Evolutionary conservation across 306 rosid species (phyloP).

Genomic region (Acacia acuminata): DNA sequence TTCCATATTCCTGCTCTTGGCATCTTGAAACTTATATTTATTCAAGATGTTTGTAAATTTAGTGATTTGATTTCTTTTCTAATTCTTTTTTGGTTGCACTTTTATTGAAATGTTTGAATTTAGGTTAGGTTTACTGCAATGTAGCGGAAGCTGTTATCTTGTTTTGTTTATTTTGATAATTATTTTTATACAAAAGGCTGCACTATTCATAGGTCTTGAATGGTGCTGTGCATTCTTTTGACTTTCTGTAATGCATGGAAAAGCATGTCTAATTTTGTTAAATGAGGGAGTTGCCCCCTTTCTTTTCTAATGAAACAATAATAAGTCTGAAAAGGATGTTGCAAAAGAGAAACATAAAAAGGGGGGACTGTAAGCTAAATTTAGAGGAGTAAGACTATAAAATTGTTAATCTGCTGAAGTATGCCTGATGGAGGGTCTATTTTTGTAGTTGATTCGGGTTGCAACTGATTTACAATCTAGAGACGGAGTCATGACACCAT

Average conservation of each 20-base stretch:
- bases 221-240: neutral
- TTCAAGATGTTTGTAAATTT: neutral
- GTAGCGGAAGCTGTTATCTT: conserved; percentile 4
- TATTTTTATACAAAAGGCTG: neutral
- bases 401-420: conserved; percentile 12
- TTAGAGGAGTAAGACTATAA: conserved; percentile 5
- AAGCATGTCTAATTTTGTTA: neutral
- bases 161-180: conserved; percentile 9
- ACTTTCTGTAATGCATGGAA: neutral
- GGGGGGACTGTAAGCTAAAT: conserved; percentile 1
- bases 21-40: neutral
- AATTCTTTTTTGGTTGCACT: neutral
- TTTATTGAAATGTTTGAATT: conserved; percentile 8
- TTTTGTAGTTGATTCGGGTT: conserved; percentile 77
- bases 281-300: neutral
- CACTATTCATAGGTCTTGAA: neutral
- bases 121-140: conserved; percentile 1
- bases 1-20: conserved; percentile 11
- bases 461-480: conserved; percentile 48
- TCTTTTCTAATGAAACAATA: neutral
- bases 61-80: neutral
- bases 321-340: neutral
- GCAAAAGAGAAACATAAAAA: neutral
- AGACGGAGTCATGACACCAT: conserved; percentile 43
- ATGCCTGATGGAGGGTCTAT: conserved; percentile 35